Evolutionary conservation across 768 basidiomycete genomes (phyloP).

Genomic region (Phaffia tasmanica): DNA sequence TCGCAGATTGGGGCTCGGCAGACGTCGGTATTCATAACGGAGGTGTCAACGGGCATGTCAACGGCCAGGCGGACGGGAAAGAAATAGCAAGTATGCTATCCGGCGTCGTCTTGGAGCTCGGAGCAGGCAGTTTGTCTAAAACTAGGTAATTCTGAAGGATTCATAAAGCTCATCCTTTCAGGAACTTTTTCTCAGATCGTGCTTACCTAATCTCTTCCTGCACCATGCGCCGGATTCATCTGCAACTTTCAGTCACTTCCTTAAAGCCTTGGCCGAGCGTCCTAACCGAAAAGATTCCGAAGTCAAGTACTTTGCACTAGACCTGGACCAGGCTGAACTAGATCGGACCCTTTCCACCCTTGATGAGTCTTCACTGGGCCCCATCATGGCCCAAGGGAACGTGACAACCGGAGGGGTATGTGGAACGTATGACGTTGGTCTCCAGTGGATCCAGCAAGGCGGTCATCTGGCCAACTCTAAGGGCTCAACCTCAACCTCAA

Average conservation of each 20-base stretch:
- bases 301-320: conserved; percentile 81
- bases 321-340: conserved; percentile 78
- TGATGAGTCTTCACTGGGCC: conserved; percentile 45
- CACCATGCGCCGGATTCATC: conserved; percentile 9
- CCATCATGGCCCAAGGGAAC: conserved; percentile 50
- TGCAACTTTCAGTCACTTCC: conserved; percentile 64
- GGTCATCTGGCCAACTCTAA: neutral
- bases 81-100: neutral
- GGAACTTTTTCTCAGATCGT: neutral
- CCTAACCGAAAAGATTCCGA: conserved; percentile 29
- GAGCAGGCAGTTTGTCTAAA: conserved; percentile 23
- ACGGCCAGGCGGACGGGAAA: neutral
- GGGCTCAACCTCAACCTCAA: neutral
- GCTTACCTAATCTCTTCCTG: neutral
- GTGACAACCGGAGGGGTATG: conserved; percentile 73
- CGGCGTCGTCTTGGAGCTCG: conserved; percentile 23
- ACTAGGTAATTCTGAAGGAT: conserved; percentile 6
- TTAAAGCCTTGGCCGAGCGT: conserved; percentile 52
- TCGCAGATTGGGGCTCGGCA: conserved; percentile 38
- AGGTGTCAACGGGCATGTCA: conserved; percentile 40
- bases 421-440: conserved; percentile 81
- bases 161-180: neutral
- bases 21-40: conserved; percentile 43
- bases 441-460: conserved; percentile 63
- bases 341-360: conserved; percentile 65